Evolutionary conservation across 441 rosid genomes (phyloP).

Genomic region (Breynia disticha): DNA sequence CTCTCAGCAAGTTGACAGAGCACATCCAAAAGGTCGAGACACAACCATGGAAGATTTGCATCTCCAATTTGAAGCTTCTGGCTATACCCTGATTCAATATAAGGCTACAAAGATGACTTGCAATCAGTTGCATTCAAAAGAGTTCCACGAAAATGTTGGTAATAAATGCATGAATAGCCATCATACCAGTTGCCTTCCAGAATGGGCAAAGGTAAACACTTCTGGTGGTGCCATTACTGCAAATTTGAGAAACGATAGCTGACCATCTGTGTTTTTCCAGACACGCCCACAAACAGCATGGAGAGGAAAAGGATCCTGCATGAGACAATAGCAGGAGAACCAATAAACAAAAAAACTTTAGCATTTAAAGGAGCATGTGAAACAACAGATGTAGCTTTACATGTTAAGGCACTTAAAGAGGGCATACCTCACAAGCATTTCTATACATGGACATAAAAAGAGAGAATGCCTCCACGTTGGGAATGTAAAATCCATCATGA

Average conservation of each 20-base stretch:
- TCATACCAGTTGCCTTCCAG: conserved; percentile 78
- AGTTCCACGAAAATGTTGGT: conserved; percentile 6
- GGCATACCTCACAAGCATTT: conserved; percentile 72
- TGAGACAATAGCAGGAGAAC: conserved; percentile 16
- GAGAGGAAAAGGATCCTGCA: conserved; percentile 92
- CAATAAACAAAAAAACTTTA: not conserved
- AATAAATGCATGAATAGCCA: conserved; percentile 12
- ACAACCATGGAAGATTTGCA: conserved; percentile 81
- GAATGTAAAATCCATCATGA: conserved; percentile 81
- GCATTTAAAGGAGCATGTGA: not conserved
- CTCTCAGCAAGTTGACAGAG: conserved; percentile 88
- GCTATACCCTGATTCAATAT: conserved; percentile 55
- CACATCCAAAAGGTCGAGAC: conserved; percentile 82
- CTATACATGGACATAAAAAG: conserved; percentile 74
- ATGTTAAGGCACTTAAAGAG: conserved; percentile 2
- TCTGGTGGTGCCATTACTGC: conserved; percentile 78
- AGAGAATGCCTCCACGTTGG: conserved; percentile 78
- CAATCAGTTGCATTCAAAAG: conserved; percentile 14
- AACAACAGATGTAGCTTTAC: conserved; percentile 2
- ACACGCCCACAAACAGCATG: conserved; percentile 64
- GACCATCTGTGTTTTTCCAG: conserved; percentile 92
- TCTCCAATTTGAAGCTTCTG: conserved; percentile 67
- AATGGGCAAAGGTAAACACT: conserved; percentile 80
- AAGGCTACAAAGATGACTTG: conserved; percentile 38
- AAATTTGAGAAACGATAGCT: conserved; percentile 74